Evolutionary conservation across 129 eudicot species (phyloP).

Genomic region (Artemisia annua): DNA sequence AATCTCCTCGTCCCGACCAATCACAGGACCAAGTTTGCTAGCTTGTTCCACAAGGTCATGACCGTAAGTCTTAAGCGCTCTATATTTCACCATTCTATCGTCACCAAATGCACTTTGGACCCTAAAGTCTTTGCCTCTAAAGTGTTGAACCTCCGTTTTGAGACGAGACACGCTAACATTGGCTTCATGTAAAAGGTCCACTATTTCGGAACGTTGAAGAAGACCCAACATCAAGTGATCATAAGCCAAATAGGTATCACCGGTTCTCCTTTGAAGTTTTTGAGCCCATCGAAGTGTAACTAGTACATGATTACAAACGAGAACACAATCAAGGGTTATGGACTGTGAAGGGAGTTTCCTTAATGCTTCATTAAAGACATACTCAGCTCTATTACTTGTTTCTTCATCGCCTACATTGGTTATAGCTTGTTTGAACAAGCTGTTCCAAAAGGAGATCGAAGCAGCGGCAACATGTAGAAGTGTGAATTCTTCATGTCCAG

Average conservation of each 20-base stretch:
- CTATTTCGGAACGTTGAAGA: conserved; percentile 74
- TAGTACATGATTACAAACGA: conserved; percentile 63
- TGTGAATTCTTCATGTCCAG: conserved; percentile 83
- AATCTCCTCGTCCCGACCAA: conserved; percentile 94
- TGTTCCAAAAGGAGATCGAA: conserved; percentile 51
- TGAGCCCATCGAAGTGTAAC: conserved; percentile 74
- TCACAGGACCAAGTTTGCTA: conserved; percentile 92
- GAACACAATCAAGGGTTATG: conserved; percentile 83
- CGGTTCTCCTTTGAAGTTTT: conserved; percentile 61
- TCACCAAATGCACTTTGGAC: conserved; percentile 96
- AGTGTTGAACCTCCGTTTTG: conserved; percentile 72
- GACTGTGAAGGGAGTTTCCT: conserved; percentile 79
- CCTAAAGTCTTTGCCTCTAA: conserved; percentile 77
- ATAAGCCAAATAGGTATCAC: conserved; percentile 83
- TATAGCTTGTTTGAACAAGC: conserved; percentile 80
- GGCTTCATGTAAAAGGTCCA: conserved; percentile 71
- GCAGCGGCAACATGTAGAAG: conserved; percentile 68
- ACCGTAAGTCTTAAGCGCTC: conserved; percentile 89
- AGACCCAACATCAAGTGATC: conserved; percentile 85
- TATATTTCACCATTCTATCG: conserved; percentile 39
- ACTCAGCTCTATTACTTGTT: conserved; percentile 61
- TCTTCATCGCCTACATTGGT: conserved; percentile 69
- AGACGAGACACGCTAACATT: conserved; percentile 64
- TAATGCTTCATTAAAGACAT: conserved; percentile 72
- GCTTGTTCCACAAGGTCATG: conserved; percentile 94